These are phyloP conservation scores for Candida buenavistaensis DNA, from an alignment of 1,139 yeast genomes.

Conservation along the genomic window DNA sequence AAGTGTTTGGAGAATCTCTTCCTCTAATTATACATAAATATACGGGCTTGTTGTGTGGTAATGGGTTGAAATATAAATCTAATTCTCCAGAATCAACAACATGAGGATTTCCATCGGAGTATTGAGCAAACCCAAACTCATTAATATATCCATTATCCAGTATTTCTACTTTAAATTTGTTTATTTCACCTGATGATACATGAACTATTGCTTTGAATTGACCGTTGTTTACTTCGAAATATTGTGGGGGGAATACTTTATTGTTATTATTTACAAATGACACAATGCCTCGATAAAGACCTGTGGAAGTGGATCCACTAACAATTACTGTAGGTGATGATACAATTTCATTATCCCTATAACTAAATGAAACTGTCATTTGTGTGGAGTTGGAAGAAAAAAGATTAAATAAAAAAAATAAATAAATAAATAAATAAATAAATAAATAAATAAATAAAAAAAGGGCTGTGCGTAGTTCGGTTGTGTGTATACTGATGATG, in stretches of 20 bases:
- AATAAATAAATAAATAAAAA: background rate
- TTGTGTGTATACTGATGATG: too few species aligned
- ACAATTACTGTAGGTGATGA: slow-evolving; percentile 44
- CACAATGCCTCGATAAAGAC: slow-evolving; percentile 24
- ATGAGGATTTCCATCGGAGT: slow-evolving; percentile 16
- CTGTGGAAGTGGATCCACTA: slow-evolving; percentile 28
- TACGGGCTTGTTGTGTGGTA: slow-evolving; percentile 71
- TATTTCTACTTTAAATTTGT: slow-evolving; percentile 37
- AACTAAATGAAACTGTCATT: slow-evolving; percentile 37
- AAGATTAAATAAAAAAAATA: background rate
- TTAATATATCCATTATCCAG: slow-evolving; percentile 26
- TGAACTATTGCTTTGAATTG: slow-evolving; percentile 76
- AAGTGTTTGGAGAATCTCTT: slow-evolving; percentile 68
- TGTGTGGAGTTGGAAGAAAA: too few species aligned
- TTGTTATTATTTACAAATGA: slow-evolving; percentile 41
- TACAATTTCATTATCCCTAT: slow-evolving; percentile 36
- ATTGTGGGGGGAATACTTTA: slow-evolving; percentile 64
- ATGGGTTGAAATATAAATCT: slow-evolving; percentile 54
- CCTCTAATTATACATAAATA: slow-evolving; percentile 80
- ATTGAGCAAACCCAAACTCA: slow-evolving; percentile 30
- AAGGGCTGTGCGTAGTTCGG: slow-evolving; percentile 1
- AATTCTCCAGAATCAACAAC: slow-evolving; percentile 28
- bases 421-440: background rate
- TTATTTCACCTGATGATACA: slow-evolving; percentile 62
- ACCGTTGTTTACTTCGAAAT: slow-evolving; percentile 67